Percentiles rank a stretch among this genome's conserved stretches.
phyloP scores from a whole-genome alignment of 2,329 filamentous ascomycete genomes.

The Lachnellula hyalina region DNA sequence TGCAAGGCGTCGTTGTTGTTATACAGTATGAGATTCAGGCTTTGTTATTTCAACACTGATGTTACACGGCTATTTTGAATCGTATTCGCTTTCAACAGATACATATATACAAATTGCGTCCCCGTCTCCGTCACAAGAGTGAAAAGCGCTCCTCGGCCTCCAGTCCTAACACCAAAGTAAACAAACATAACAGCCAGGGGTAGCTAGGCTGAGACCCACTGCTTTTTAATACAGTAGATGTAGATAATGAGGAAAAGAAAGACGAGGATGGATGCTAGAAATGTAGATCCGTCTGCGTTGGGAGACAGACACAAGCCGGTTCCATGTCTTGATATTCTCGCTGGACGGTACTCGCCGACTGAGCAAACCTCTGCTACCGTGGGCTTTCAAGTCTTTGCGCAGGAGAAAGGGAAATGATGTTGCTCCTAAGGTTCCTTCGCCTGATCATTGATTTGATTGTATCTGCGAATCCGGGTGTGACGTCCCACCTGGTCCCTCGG shows the following conservation, averaged over 20 bases:
- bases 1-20: conserved; percentile 29
- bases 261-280: conserved; percentile 36
- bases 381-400: conserved; percentile 41
- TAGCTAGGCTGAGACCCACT: conserved; percentile 42
- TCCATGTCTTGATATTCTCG: conserved; percentile 33
- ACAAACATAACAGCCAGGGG: conserved; percentile 38
- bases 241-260: conserved; percentile 38
- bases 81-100: conserved; percentile 37
- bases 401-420: conserved; percentile 35
- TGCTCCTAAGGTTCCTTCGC: conserved; percentile 24
- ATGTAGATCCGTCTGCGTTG: conserved; percentile 32
- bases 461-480: conserved; percentile 35
- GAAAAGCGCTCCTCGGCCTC: conserved; percentile 30
- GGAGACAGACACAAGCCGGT: conserved; percentile 31
- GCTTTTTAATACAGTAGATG: conserved; percentile 36
- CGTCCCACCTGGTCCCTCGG: conserved; percentile 35
- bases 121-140: conserved; percentile 34
- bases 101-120: conserved; percentile 34
- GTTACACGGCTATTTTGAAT: conserved; percentile 34
- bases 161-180: conserved; percentile 36
- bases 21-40: conserved; percentile 39
- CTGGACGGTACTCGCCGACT: conserved; percentile 34
- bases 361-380: conserved; percentile 46
- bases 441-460: conserved; percentile 16
- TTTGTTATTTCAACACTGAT: conserved; percentile 32